Percentiles rank a stretch among this genome's conserved stretches.
Evolutionary conservation across 148 eudicot species (phyloP).

Genomic region (Nepenthes mirabilis): DNA sequence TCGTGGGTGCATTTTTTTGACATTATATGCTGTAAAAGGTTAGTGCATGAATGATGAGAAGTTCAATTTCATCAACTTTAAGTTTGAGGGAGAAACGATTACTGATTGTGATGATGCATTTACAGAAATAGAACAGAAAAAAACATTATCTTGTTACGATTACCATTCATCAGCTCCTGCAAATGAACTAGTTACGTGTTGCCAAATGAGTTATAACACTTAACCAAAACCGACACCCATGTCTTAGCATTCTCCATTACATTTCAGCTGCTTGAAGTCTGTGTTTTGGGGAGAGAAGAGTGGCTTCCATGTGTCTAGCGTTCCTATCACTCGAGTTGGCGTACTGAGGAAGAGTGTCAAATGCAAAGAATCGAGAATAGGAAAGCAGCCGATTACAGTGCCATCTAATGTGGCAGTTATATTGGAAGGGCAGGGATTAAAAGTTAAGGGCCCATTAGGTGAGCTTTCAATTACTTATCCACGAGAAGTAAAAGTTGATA

Average conservation of each 20-base stretch:
- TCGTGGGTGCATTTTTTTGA: too few relatives aligned
- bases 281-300: constrained; percentile 42
- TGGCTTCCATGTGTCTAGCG: constrained; percentile 20
- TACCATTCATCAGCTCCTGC: too few relatives aligned
- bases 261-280: constrained; percentile 42
- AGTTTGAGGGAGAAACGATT: too few relatives aligned
- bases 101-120: too few relatives aligned
- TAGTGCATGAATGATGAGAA: too few relatives aligned
- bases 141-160: too few relatives aligned
- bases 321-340: constrained; percentile 26
- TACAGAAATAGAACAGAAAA: too few relatives aligned
- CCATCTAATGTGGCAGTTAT: constrained; percentile 70
- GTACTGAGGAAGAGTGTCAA: constrained; percentile 39
- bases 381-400: constrained; percentile 75
- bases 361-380: constrained; percentile 92
- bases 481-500: constrained; percentile 58
- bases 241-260: neutral
- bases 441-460: constrained; percentile 90
- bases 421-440: constrained; percentile 59
- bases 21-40: too few relatives aligned
- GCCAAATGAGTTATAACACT: neutral
- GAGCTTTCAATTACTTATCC: constrained; percentile 75
- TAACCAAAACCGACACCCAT: neutral
- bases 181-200: too few relatives aligned
- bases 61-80: too few relatives aligned